A percentile compares a stretch with the other conserved stretches of the same genome.
These are phyloP conservation scores for Chlamydomonas incerta DNA, from an alignment of 139 green algal species.

Conservation along the genomic window DNA sequence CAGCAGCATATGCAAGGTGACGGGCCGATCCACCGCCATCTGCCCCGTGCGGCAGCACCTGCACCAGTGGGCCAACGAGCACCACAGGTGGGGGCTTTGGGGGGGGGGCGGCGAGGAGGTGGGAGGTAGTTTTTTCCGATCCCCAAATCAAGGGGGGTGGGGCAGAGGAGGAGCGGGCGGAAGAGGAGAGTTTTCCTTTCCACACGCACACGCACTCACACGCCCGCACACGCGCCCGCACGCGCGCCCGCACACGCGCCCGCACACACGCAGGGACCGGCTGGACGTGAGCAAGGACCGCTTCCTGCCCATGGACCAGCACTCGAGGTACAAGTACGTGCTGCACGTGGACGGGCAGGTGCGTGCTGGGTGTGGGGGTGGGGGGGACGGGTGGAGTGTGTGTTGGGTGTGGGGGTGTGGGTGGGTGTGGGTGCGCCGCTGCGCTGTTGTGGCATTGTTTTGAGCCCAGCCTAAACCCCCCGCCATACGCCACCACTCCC, in stretches of 20 bases:
- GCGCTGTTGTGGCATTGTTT: no score
- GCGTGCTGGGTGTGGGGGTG: background rate
- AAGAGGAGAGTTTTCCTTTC: no score
- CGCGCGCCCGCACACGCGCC: no score
- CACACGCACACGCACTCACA: no score
- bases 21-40: background rate
- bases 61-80: background rate
- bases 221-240: no score
- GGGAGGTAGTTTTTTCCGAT: no score
- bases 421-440: no score
- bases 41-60: constrained; percentile 36
- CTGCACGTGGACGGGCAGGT: constrained; percentile 57
- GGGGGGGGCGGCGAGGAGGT: background rate
- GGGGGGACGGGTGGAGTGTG: background rate
- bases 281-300: constrained; percentile 16
- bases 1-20: background rate
- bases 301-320: constrained; percentile 24
- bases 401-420: background rate
- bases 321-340: constrained; percentile 38
- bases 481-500: no score
- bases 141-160: no score
- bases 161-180: background rate
- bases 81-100: no score
- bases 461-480: no score
- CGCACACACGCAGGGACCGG: background rate